Conservation (phyloP, 75 land plant genomes). For the Sequoia sempervirens region DNA sequence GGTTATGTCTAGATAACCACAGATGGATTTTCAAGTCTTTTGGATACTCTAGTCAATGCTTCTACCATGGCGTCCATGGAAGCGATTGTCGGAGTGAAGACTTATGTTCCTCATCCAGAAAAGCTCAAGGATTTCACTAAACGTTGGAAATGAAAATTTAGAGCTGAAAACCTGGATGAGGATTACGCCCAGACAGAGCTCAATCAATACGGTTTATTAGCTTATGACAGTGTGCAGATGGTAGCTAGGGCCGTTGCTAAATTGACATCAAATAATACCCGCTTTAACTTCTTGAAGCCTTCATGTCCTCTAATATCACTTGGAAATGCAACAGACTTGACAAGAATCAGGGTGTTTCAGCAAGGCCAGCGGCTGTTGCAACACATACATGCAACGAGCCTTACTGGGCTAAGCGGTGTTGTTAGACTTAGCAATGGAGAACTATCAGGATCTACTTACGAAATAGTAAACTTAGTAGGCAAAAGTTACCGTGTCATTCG, state of each 20-base stretch:
- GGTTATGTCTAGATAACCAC: constrained; percentile 42
- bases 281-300: constrained; percentile 4
- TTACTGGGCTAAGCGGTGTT: not conserved
- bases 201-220: constrained; percentile 24
- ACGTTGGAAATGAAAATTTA: not conserved
- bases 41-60: constrained; percentile 13
- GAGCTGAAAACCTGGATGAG: constrained; percentile 13
- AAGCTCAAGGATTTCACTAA: constrained; percentile 3
- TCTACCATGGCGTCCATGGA: constrained; percentile 19
- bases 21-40: constrained; percentile 8
- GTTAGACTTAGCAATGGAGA: constrained; percentile 5
- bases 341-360: not conserved
- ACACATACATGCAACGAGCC: not conserved
- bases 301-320: not conserved
- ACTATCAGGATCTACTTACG: constrained; percentile 8
- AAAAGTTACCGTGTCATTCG: constrained; percentile 16
- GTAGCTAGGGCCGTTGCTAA: constrained; percentile 9
- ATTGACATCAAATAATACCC: not conserved
- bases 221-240: constrained; percentile 33
- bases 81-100: constrained; percentile 18
- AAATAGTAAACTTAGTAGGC: constrained; percentile 33
- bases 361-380: not conserved
- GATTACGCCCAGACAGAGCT: constrained; percentile 7
- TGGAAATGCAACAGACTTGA: too few relatives aligned
- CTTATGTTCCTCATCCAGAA: not conserved